Percentiles rank a stretch among this genome's conserved stretches.
phyloP scores from a whole-genome alignment of 768 basidiomycete genomes.

The Pulveroboletus ravenelii region DNA sequence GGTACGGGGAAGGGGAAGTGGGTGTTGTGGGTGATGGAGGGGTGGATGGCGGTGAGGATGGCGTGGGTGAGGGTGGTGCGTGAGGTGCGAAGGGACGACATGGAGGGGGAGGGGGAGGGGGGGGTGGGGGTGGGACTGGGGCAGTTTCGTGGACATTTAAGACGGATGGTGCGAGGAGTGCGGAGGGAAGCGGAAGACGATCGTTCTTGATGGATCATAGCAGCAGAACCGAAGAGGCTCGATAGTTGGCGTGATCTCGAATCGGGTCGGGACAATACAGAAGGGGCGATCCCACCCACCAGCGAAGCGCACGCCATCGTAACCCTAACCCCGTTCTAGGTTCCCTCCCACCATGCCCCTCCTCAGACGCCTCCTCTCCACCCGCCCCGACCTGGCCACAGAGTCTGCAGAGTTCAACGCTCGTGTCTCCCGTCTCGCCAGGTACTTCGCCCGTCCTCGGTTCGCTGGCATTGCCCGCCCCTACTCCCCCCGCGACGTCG shows the following conservation, averaged over 20 bases:
- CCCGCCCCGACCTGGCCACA: conserved; percentile 51
- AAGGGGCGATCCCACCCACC: conserved; percentile 16
- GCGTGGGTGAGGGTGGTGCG: conserved; percentile 49
- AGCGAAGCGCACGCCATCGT: conserved; percentile 10
- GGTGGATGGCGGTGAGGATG: conserved; percentile 45
- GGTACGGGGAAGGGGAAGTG: conserved; percentile 20
- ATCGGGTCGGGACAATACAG: conserved; percentile 3
- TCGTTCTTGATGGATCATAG: conserved; percentile 8
- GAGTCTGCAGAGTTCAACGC: conserved; percentile 57
- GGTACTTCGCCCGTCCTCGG: conserved; percentile 73
- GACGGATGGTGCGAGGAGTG: conserved; percentile 16
- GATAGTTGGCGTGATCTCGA: neutral
- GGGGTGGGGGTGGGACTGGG: neutral
- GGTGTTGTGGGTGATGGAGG: conserved; percentile 34
- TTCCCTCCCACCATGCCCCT: conserved; percentile 35
- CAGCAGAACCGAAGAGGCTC: neutral
- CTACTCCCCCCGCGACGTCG: conserved; percentile 76
- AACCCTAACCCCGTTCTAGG: conserved; percentile 34
- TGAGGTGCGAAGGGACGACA: conserved; percentile 32
- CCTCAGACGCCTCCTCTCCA: conserved; percentile 29
- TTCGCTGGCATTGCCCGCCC: conserved; percentile 72
- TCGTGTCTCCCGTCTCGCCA: conserved; percentile 57
- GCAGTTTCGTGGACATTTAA: conserved; percentile 13
- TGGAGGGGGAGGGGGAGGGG: conserved; percentile 7
- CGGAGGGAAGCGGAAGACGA: conserved; percentile 20